Evolutionary conservation across 2,329 filamentous ascomycete species (phyloP).

Genomic region (Neofusicoccum kwambonambiense): DNA sequence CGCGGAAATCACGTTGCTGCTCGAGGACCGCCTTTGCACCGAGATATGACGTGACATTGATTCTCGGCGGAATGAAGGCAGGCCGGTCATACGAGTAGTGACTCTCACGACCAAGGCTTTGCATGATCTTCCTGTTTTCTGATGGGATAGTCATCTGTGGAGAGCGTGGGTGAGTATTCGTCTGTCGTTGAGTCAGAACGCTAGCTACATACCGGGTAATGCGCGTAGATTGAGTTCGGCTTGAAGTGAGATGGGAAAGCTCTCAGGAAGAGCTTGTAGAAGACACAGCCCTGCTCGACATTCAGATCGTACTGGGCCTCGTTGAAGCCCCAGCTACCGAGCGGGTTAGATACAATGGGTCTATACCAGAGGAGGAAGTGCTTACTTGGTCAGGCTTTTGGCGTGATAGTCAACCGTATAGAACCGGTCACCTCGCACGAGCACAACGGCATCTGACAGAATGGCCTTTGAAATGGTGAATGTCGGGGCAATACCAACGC

Average conservation of each 20-base stretch:
- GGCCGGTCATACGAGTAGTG: conserved; percentile 68
- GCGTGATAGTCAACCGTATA: conserved; percentile 70
- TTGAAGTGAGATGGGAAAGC: conserved; percentile 76
- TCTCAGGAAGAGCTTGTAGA: conserved; percentile 74
- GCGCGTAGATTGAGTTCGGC: conserved; percentile 73
- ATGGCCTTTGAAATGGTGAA: conserved; percentile 75
- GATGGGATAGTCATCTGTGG: conserved; percentile 58
- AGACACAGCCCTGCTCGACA: conserved; percentile 74
- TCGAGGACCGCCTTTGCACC: conserved; percentile 60
- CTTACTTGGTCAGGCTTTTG: conserved; percentile 63
- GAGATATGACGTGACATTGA: conserved; percentile 58
- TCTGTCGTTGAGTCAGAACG: not conserved
- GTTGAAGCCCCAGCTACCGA: conserved; percentile 65
- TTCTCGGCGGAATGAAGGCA: conserved; percentile 44
- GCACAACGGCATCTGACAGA: conserved; percentile 70
- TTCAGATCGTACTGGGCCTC: conserved; percentile 70
- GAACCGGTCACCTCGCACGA: conserved; percentile 73
- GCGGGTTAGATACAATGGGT: not conserved
- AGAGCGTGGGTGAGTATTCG: not conserved
- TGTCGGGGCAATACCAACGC: conserved; percentile 70
- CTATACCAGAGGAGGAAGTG: not conserved
- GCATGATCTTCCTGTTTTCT: conserved; percentile 69
- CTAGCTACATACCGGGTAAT: conserved; percentile 55
- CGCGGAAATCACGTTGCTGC: conserved; percentile 58
- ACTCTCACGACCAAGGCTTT: conserved; percentile 60